Evolutionary conservation across 495 filamentous ascomycete genomes (phyloP), one percentile per base, ranked within the genome.

Genomic region (Penicillium silybi): DNA sequence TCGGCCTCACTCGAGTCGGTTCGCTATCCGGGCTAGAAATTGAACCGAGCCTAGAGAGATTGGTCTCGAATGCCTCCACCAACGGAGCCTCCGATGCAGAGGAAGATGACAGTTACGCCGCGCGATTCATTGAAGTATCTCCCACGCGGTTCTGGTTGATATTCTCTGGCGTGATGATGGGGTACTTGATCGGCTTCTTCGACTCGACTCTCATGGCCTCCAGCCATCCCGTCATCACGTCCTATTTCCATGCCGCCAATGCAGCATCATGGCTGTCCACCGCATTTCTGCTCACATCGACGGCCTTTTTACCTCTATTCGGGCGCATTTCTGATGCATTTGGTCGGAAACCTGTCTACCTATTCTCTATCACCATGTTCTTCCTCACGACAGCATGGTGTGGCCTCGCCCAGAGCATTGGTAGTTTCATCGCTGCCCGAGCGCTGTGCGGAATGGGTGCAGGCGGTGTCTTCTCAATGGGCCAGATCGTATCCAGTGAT

Each of bases 191-290:
- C 47, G 79, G 77, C 1, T 79, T 75, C 56, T 91, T 91, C 62
- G 88, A 92, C 69, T 76, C 78, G 23, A 90, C 87, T 6, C 77
- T 91, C 57, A 90, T 92, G 86, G 86, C 87, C 0, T 89, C 86
- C 2, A 86, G 80, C 40, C 88, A 92, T 65, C 88, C 88, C 8
- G 85, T 89, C 27, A 90, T 92, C 46, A 91, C 88, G 0, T 88
- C 86, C 0, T 80, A 89, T 59, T 91, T 92, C 63, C 72, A 84
- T 45, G 78, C 84, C 44, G 85, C 85, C 13, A 90, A 91, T 59
- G 75, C 79, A 16, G 87, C 87, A 6, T 90, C 87, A 9, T 92
- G 88, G 88, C 73, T 92, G 4, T 89, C 87, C 18, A 90, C 87
- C 0, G 82, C 87, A 0, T 92, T 91, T 48, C 60, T 90, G 8